Conservation (phyloP, 768 basidiomycete species). For the Cyathus striatus region DNA sequence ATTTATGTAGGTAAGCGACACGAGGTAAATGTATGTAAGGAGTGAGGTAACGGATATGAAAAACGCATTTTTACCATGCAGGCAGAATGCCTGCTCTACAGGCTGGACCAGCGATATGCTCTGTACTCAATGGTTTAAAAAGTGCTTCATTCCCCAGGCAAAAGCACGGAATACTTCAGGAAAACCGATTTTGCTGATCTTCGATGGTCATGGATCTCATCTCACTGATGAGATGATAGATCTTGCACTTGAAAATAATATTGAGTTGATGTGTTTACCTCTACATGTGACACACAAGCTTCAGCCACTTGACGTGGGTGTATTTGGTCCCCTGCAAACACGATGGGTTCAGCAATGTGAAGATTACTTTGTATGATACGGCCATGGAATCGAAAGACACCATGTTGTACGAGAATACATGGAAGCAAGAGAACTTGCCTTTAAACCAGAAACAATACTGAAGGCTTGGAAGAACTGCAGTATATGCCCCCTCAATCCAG, state of each 20-base stretch:
- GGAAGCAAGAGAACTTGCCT: slow-evolving; percentile 4
- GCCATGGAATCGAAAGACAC: slow-evolving; percentile 12
- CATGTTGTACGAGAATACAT: slow-evolving; percentile 16
- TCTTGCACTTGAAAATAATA: background rate
- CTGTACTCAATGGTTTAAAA: slow-evolving; percentile 12
- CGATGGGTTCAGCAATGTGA: slow-evolving; percentile 6
- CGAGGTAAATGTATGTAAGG: too few relatives aligned
- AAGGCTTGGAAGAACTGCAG: slow-evolving; percentile 14
- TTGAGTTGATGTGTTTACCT: slow-evolving; percentile 2
- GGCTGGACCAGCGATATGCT: slow-evolving; percentile 19
- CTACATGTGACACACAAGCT: slow-evolving; percentile 3
- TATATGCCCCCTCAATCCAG: slow-evolving; percentile 11
- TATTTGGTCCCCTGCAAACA: slow-evolving; percentile 17
- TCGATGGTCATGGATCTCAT: slow-evolving; percentile 21
- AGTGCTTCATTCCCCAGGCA: slow-evolving; percentile 14
- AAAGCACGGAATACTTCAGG: background rate
- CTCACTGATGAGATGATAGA: background rate
- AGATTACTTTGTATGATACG: slow-evolving; percentile 4
- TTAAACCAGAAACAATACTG: slow-evolving; percentile 8
- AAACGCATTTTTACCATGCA: too few relatives aligned
- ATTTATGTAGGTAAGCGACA: too few relatives aligned
- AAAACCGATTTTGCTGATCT: slow-evolving; percentile 11
- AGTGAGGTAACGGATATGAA: too few relatives aligned
- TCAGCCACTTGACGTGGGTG: slow-evolving; percentile 4
- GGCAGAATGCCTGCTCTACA: too few relatives aligned